Evolutionary conservation across 2,329 filamentous ascomycete genomes (phyloP).

Genomic region (Botrytis fragariae): DNA sequence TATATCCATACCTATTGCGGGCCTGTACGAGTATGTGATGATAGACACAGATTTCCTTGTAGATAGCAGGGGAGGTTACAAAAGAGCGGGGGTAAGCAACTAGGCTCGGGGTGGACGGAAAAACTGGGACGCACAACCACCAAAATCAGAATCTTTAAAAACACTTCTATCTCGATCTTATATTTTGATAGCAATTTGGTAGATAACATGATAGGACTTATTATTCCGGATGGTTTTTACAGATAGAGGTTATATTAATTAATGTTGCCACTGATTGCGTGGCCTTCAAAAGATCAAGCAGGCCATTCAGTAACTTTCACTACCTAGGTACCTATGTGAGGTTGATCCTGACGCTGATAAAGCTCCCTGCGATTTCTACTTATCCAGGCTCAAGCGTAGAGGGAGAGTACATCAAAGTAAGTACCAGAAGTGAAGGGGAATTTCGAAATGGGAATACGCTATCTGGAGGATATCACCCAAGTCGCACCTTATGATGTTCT

Average conservation of each 20-base stretch:
- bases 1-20: not conserved
- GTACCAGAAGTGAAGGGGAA: not conserved
- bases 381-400: not conserved
- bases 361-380: not conserved
- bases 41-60: not conserved
- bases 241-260: not conserved
- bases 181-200: not conserved
- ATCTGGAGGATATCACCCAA: not conserved
- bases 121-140: not conserved
- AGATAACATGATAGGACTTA: not conserved
- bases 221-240: not conserved
- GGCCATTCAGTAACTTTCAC: not conserved
- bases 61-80: not conserved
- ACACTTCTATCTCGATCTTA: not conserved
- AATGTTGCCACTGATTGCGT: not conserved
- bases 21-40: not conserved
- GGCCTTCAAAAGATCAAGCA: not conserved
- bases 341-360: not conserved
- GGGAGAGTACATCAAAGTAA: not conserved
- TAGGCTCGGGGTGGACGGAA: not conserved
- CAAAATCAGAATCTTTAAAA: not conserved
- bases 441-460: not conserved
- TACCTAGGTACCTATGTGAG: not conserved
- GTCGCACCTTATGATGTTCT: not conserved
- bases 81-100: not conserved